These are phyloP conservation scores for Pisolithus orientalis DNA, from an alignment of 768 basidiomycete species.

Conservation along the genomic window DNA sequence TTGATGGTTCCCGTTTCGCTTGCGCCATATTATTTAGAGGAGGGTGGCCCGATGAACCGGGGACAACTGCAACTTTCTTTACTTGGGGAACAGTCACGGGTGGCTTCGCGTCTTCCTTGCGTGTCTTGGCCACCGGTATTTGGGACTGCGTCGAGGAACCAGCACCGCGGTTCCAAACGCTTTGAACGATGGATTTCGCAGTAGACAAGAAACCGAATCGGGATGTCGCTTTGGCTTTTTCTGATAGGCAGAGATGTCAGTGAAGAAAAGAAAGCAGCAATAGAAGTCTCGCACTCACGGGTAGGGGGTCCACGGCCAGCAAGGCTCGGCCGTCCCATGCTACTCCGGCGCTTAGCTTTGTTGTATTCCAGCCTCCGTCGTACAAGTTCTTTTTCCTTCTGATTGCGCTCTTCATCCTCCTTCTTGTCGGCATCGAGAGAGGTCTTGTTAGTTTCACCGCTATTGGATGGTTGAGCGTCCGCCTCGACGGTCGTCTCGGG, in stretches of 20 bases:
- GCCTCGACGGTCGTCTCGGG: conserved; percentile 26
- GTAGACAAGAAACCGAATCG: conserved; percentile 66
- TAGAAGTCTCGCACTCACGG: conserved; percentile 27
- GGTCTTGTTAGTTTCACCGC: conserved; percentile 31
- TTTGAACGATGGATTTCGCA: conserved; percentile 65
- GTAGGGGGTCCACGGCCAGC: conserved; percentile 33
- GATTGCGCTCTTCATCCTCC: conserved; percentile 27
- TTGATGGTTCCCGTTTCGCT: conserved; percentile 13
- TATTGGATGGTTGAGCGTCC: conserved; percentile 18
- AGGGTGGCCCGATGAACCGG: conserved; percentile 18
- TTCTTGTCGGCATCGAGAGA: conserved; percentile 2
- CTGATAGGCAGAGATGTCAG: conserved; percentile 24
- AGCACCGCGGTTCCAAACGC: conserved; percentile 62
- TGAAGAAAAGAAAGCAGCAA: not conserved
- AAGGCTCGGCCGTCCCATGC: conserved; percentile 43
- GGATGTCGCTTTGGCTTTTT: conserved; percentile 33
- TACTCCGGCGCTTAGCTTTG: conserved; percentile 66
- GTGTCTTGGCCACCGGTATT: conserved; percentile 23
- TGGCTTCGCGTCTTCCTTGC: conserved; percentile 11
- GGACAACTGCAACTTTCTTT: conserved; percentile 16
- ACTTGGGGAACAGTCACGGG: not conserved
- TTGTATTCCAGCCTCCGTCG: conserved; percentile 60
- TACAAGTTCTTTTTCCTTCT: conserved; percentile 51
- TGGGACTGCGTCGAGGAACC: conserved; percentile 19
- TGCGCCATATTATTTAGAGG: conserved; percentile 8